phyloP scores from a whole-genome alignment of 495 filamentous ascomycete genomes.

The Podospora pseudocomata region DNA sequence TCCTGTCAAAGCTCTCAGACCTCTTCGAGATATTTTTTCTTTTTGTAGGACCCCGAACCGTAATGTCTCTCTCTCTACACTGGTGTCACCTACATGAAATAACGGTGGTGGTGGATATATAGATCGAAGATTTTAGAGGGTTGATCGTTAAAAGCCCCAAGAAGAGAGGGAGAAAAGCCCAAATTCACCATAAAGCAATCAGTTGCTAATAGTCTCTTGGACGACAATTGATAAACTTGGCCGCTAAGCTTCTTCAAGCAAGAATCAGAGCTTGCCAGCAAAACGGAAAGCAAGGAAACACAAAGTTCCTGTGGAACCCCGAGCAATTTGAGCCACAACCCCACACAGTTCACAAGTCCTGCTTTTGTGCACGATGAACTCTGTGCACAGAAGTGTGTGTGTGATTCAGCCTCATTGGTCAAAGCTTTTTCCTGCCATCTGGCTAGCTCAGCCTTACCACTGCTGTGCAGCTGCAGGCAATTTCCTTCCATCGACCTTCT shows the following conservation, averaged over 20 bases:
- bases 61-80: not conserved
- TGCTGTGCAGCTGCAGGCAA: slow-evolving; percentile 25
- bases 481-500: slow-evolving; percentile 23
- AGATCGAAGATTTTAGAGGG: not conserved
- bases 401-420: slow-evolving; percentile 17
- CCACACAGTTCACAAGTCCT: slow-evolving; percentile 8
- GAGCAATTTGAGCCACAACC: not conserved
- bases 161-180: not conserved
- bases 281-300: slow-evolving; percentile 2
- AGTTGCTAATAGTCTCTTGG: not conserved
- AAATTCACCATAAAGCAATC: not conserved
- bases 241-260: not conserved
- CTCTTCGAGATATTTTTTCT: not conserved
- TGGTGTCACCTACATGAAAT: not conserved
- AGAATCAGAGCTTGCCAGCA: not conserved
- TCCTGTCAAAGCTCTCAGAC: not conserved
- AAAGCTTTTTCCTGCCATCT: not conserved
- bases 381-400: slow-evolving; percentile 11
- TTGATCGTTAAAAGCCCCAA: not conserved
- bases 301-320: not conserved
- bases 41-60: not conserved
- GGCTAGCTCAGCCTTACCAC: slow-evolving; percentile 29
- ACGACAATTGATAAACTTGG: not conserved
- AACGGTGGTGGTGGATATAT: not conserved
- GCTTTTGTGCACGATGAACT: slow-evolving; percentile 9